Base-by-base conservation (phyloP, 495 filamentous ascomycete species). In the Penicillium parvum region DNA sequence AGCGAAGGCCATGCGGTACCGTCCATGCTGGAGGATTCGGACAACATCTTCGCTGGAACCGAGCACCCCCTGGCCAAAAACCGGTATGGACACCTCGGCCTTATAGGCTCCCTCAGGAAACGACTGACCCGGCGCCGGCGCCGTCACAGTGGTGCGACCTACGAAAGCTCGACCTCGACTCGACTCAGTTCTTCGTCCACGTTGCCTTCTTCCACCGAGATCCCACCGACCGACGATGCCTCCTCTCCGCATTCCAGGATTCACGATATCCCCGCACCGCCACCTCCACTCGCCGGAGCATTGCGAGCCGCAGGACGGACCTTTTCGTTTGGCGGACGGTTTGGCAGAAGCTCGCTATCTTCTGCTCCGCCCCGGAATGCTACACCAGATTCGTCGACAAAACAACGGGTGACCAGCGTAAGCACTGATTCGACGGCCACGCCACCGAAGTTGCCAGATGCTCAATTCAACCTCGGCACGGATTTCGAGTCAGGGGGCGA, bases 151-250 rank as follows among this genome's bases (percentile, higher is more conserved):
- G 82, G 79, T 40, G 81, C 75, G 18, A 82, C 82, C 29, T 61
- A 72, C 51, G 75, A 88, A 50, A 82, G 79, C 52, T 84, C 84
- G 20, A 65, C 68, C 21, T 73, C 74, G n/a, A 68, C 64, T 8
- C 79, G 83, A 36, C 72, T 85, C 48, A 87, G 83, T 55, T 85
- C 85, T 40, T 78, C 81, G 11, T 86, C 85, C 5, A 88, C 84
- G 12, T 65, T 82, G 7, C 83, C 85, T 16, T 88, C 84, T 5
- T 86, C 84, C 6, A 80, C 81, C 16, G 85, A 87, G 45, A 60
- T 73, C 5, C 68, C 70, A 15, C 61, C 63, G 5, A 72, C 79
- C 41, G 77, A 84, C 25, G 78, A 84, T 37, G 65, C 65, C 55
- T 65, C 66, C 23, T 56, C 68, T n/a, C 59, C 63, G 10, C 73